Percentiles rank a stretch among this genome's conserved stretches.
Evolutionary conservation across 164 flowering plant species (phyloP).

Genomic region (Vitis rotundifolia): DNA sequence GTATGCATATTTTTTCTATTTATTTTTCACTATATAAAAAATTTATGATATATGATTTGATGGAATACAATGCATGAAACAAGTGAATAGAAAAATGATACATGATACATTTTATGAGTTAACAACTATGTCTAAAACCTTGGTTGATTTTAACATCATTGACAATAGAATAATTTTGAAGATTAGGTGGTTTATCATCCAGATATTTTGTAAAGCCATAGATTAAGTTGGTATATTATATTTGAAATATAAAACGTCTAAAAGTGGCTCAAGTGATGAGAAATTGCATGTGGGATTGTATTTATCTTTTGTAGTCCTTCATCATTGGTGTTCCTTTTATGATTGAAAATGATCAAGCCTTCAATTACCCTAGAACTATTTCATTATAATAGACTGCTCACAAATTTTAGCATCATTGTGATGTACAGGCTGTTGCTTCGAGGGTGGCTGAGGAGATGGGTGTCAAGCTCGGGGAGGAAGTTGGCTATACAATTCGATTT

Average conservation of each 20-base stretch:
- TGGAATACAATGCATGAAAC: too few species aligned
- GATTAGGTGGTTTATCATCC: neutral
- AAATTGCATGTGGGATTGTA: too few species aligned
- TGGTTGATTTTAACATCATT: neutral
- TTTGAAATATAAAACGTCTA: neutral
- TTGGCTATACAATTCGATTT: constrained; percentile 93
- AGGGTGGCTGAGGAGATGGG: constrained; percentile 98
- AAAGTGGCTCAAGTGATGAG: too few species aligned
- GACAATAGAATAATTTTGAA: neutral
- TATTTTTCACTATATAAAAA: too few species aligned
- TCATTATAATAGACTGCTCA: neutral
- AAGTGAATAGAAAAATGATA: neutral
- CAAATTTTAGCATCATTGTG: neutral
- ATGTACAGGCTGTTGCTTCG: constrained; percentile 76
- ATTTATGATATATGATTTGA: neutral
- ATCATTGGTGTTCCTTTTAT: too few species aligned
- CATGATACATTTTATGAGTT: neutral
- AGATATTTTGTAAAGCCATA: neutral
- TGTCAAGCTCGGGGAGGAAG: constrained; percentile 95
- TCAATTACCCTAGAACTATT: neutral
- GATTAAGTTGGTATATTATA: neutral
- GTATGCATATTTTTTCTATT: too few species aligned
- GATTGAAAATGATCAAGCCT: too few species aligned
- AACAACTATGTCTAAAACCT: neutral
- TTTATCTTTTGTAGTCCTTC: too few species aligned